These are phyloP conservation scores for Rhododendron kiyosumense DNA, from an alignment of 148 eudicot genomes.

Conservation along the genomic window DNA sequence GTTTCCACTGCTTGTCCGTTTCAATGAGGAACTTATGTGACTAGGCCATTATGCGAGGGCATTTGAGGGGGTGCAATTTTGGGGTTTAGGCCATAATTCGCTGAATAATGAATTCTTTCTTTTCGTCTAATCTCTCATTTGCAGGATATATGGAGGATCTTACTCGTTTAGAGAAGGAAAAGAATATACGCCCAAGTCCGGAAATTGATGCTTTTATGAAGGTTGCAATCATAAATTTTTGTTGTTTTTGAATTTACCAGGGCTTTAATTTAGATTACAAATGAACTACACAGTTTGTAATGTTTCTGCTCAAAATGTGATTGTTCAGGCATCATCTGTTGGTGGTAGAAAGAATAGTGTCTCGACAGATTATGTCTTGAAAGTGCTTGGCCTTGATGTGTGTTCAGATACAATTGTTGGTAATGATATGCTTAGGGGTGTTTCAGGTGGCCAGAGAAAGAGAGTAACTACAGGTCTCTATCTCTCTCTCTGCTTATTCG, in stretches of 20 bases:
- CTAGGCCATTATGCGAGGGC: neutral
- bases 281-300: neutral
- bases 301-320: neutral
- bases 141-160: conserved; percentile 59
- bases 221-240: conserved; percentile 32
- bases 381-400: conserved; percentile 79
- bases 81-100: neutral
- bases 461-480: conserved; percentile 85
- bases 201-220: conserved; percentile 94
- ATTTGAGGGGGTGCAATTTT: neutral
- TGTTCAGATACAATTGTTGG: conserved; percentile 86
- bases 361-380: conserved; percentile 69
- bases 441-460: conserved; percentile 93
- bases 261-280: neutral
- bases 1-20: neutral
- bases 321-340: conserved; percentile 63
- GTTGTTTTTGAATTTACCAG: neutral
- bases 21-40: neutral
- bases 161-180: conserved; percentile 53
- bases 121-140: conserved; percentile 6
- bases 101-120: neutral
- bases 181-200: conserved; percentile 63
- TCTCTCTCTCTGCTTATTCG: conserved; percentile 14
- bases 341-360: conserved; percentile 63
- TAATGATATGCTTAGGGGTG: conserved; percentile 76